Percentiles rank a stretch among this genome's conserved stretches.
Conservation (phyloP, 768 basidiomycete species). For the Lentinula lateritia region DNA sequence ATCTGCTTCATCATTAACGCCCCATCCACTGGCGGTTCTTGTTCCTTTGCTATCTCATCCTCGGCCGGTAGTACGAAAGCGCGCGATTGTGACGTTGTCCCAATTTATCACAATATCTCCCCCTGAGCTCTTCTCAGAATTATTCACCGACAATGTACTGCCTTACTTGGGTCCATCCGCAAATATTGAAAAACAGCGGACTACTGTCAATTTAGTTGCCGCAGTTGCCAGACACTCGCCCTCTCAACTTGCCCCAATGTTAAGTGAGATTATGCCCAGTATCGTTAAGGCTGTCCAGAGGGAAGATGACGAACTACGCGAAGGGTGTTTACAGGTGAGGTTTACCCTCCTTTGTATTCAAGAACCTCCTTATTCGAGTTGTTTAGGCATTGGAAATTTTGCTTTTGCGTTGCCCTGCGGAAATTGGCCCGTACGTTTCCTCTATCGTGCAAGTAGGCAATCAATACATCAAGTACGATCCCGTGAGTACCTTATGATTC, state of each 20-base stretch:
- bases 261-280: slow-evolving; percentile 63
- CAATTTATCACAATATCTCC: slow-evolving; percentile 77
- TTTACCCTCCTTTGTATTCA: neutral
- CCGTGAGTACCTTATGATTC: slow-evolving; percentile 43
- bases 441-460: slow-evolving; percentile 66
- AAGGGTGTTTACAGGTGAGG: slow-evolving; percentile 69
- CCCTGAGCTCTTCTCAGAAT: slow-evolving; percentile 51
- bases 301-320: slow-evolving; percentile 81
- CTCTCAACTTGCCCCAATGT: slow-evolving; percentile 52
- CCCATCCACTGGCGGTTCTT: slow-evolving; percentile 60
- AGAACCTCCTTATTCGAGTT: slow-evolving; percentile 7
- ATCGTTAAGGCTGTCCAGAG: slow-evolving; percentile 62
- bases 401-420: slow-evolving; percentile 76
- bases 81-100: slow-evolving; percentile 80
- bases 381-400: slow-evolving; percentile 78
- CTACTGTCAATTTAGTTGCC: slow-evolving; percentile 73
- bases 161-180: slow-evolving; percentile 51
- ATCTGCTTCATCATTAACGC: slow-evolving; percentile 42
- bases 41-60: slow-evolving; percentile 69
- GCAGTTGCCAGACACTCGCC: slow-evolving; percentile 76
- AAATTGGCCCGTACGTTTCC: slow-evolving; percentile 68
- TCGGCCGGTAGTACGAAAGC: slow-evolving; percentile 87
- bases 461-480: slow-evolving; percentile 88
- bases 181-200: slow-evolving; percentile 65
- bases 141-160: slow-evolving; percentile 54